phyloP scores from a whole-genome alignment of 2,329 filamentous ascomycete species.

The Alternaria atra region DNA sequence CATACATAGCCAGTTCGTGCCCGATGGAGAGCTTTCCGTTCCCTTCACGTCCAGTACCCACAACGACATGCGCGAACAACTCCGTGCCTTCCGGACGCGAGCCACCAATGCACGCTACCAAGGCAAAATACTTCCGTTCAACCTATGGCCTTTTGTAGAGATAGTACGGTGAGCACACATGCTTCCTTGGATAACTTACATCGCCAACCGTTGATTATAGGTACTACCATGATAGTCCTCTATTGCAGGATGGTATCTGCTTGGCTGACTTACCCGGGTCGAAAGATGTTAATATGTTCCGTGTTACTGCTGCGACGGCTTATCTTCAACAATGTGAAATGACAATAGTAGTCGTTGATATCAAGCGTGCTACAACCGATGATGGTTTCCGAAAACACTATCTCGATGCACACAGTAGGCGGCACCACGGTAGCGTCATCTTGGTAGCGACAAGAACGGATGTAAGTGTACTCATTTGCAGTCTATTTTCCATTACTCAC shows the following conservation, averaged over 20 bases:
- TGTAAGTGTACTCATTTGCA: conserved; percentile 1
- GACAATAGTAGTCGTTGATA: conserved; percentile 29
- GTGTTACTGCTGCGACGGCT: conserved; percentile 13
- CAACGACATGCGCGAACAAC: conserved; percentile 18
- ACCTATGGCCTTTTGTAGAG: conserved; percentile 35
- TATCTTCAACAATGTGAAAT: conserved; percentile 31
- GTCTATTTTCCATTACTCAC: neutral
- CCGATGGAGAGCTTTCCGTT: conserved; percentile 3
- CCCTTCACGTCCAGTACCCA: conserved; percentile 12
- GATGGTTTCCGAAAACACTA: conserved; percentile 16
- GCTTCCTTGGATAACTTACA: neutral
- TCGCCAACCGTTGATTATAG: neutral
- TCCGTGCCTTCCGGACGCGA: conserved; percentile 22
- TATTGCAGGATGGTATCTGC: conserved; percentile 6
- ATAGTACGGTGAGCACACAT: conserved; percentile 8
- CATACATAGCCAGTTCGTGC: conserved; percentile 14
- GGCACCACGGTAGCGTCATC: conserved; percentile 29
- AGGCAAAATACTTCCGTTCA: conserved; percentile 22
- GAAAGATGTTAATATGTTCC: conserved; percentile 22
- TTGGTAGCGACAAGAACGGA: conserved; percentile 31
- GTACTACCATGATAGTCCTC: conserved; percentile 3
- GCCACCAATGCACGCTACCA: conserved; percentile 15
- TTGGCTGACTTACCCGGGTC: conserved; percentile 28
- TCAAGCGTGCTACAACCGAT: conserved; percentile 23
- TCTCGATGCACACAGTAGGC: conserved; percentile 23